Evolutionary conservation across 495 filamentous ascomycete species (phyloP).

Genomic region (Pyrenula aspistea): DNA sequence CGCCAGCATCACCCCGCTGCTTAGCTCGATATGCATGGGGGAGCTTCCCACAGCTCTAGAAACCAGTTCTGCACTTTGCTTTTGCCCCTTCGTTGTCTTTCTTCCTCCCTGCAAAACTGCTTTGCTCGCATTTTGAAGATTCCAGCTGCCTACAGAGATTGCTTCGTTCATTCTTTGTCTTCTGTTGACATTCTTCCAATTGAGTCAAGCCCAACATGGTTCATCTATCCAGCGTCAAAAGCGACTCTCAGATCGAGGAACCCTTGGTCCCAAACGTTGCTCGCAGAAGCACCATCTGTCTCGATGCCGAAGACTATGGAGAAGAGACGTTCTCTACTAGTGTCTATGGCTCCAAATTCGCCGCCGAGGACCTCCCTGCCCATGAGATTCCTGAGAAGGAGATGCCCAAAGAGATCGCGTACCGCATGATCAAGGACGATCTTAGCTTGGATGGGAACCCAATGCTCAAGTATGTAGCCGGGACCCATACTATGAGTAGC

Average conservation of each 20-base stretch:
- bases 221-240: slow-evolving; percentile 46
- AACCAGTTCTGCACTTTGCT: no score
- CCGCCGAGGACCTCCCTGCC: slow-evolving; percentile 62
- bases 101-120: no score
- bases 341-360: slow-evolving; percentile 78
- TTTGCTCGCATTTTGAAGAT: no score
- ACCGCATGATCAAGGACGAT: slow-evolving; percentile 93
- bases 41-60: no score
- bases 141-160: no score
- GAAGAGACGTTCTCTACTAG: slow-evolving; percentile 53
- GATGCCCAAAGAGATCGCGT: slow-evolving; percentile 83
- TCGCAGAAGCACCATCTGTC: slow-evolving; percentile 18
- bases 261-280: slow-evolving; percentile 25
- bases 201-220: slow-evolving; percentile 42
- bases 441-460: slow-evolving; percentile 82
- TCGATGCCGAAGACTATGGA: slow-evolving; percentile 8
- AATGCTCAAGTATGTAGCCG: slow-evolving; percentile 58
- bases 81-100: no score
- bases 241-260: slow-evolving; percentile 29
- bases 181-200: slow-evolving; percentile 12
- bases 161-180: no score
- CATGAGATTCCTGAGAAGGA: slow-evolving; percentile 82
- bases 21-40: no score
- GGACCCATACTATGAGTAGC: slow-evolving; percentile 4
- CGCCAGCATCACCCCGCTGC: no score